Evolutionary conservation across 164 flowering plant genomes (phyloP).

Genomic region (Malania oleifera): DNA sequence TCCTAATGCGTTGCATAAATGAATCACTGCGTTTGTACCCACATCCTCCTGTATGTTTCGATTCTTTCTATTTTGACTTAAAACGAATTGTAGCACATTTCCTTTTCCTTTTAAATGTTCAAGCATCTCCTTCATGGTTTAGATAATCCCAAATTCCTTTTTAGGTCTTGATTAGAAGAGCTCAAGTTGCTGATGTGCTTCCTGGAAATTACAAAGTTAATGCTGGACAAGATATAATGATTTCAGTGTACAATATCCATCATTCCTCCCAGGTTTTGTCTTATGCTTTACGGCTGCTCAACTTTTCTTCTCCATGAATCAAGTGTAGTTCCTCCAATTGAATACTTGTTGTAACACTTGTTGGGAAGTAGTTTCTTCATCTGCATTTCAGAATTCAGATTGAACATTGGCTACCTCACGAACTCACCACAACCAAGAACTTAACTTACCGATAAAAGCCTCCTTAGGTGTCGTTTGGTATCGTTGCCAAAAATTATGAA

Average conservation of each 20-base stretch:
- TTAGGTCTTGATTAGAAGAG: slow-evolving; percentile 87
- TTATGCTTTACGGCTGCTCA: neutral
- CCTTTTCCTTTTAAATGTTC: neutral
- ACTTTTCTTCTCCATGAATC: neutral
- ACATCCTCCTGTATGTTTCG: slow-evolving; percentile 89
- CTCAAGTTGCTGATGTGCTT: slow-evolving; percentile 67
- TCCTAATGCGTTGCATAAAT: slow-evolving; percentile 69
- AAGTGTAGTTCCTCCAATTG: neutral
- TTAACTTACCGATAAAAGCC: too few species aligned
- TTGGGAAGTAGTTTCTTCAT: neutral
- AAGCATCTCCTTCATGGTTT: neutral
- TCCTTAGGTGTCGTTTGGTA: too few species aligned
- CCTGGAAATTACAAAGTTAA: slow-evolving; percentile 87
- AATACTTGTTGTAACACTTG: too few species aligned
- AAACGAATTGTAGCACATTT: neutral
- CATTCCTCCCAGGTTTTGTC: slow-evolving; percentile 69
- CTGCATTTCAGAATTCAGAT: neutral
- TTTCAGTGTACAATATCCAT: slow-evolving; percentile 91
- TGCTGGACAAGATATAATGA: slow-evolving; percentile 95
- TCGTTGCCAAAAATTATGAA: too few species aligned
- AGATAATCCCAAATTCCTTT: neutral
- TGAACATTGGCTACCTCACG: too few species aligned
- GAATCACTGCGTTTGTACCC: slow-evolving; percentile 93
- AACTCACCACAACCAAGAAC: neutral
- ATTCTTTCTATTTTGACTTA: slow-evolving; percentile 1